Evolutionary conservation across 352 stramenopile species (phyloP).

Genomic region (Globisporangium solare): DNA sequence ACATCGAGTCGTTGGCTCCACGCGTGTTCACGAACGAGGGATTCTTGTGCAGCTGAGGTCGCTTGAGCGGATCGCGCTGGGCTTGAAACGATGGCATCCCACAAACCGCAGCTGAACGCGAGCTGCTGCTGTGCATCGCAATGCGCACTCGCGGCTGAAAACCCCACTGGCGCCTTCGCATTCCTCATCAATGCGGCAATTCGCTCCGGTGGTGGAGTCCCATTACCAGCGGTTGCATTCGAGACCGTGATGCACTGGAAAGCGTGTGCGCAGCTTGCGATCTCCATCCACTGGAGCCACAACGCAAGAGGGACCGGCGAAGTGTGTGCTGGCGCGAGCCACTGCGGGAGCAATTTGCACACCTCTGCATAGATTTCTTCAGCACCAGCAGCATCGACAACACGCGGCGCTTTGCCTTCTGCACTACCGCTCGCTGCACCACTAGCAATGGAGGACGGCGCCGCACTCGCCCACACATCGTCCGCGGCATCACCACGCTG

Average conservation of each 20-base stretch:
- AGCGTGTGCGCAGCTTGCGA: slow-evolving; percentile 3
- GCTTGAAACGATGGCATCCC: slow-evolving; percentile 4
- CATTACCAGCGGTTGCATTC: too few species aligned
- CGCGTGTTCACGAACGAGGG: background rate
- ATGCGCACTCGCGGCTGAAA: slow-evolving; percentile 5
- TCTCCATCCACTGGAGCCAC: slow-evolving; percentile 9
- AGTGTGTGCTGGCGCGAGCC: background rate
- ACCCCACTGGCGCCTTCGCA: background rate
- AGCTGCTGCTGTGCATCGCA: slow-evolving; percentile 6
- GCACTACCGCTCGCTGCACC: background rate
- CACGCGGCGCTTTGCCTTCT: background rate
- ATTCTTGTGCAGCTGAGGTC: background rate
- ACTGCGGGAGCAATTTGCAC: slow-evolving; percentile 1
- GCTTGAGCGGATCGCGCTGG: background rate
- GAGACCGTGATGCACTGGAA: background rate
- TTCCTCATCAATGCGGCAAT: background rate
- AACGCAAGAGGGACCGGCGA: background rate
- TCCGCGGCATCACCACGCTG: background rate
- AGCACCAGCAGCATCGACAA: background rate
- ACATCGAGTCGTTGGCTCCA: slow-evolving; percentile 15
- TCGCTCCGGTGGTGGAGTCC: background rate
- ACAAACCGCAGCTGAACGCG: slow-evolving; percentile 4
- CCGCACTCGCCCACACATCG: background rate
- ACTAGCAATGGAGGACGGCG: background rate
- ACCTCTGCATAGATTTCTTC: background rate